phyloP scores from a whole-genome alignment of 352 stramenopile species.

The Albugo candida region DNA sequence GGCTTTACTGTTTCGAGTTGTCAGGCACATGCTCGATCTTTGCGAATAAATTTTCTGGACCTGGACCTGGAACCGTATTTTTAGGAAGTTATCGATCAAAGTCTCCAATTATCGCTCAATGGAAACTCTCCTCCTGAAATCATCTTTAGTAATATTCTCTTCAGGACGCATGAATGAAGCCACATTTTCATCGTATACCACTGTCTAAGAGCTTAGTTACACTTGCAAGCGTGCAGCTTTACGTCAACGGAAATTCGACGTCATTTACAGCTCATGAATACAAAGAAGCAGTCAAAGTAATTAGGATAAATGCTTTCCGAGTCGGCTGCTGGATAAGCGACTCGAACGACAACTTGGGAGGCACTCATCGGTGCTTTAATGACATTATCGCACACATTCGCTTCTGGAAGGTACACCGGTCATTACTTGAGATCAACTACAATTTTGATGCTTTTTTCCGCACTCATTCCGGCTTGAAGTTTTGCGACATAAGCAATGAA shows the following conservation, averaged over 20 bases:
- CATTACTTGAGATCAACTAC: slow-evolving; percentile 18
- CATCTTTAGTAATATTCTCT: slow-evolving; percentile 28
- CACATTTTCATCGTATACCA: slow-evolving; percentile 46
- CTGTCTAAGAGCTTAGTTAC: not conserved
- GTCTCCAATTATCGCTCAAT: slow-evolving; percentile 46
- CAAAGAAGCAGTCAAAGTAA: no score
- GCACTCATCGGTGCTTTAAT: slow-evolving; percentile 36
- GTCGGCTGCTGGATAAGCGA: slow-evolving; percentile 59
- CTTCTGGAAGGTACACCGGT: slow-evolving; percentile 34
- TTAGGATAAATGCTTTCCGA: slow-evolving; percentile 13
- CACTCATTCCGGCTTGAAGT: no score
- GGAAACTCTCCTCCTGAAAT: slow-evolving; percentile 52
- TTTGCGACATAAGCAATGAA: no score
- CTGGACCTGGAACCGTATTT: slow-evolving; percentile 37
- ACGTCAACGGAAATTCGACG: slow-evolving; percentile 27
- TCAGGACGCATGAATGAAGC: slow-evolving; percentile 43
- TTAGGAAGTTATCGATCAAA: slow-evolving; percentile 45
- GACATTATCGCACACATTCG: slow-evolving; percentile 55
- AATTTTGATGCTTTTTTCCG: slow-evolving; percentile 52
- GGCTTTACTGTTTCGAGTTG: slow-evolving; percentile 49
- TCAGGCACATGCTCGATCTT: slow-evolving; percentile 38
- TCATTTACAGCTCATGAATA: no score
- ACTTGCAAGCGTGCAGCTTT: slow-evolving; percentile 11
- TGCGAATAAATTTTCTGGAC: slow-evolving; percentile 60
- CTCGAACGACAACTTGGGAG: slow-evolving; percentile 5